A percentile compares a stretch with the other conserved stretches of the same genome.
phyloP scores from a whole-genome alignment of 176 grass and related monocot genomes.

The Lolium perenne region DNA sequence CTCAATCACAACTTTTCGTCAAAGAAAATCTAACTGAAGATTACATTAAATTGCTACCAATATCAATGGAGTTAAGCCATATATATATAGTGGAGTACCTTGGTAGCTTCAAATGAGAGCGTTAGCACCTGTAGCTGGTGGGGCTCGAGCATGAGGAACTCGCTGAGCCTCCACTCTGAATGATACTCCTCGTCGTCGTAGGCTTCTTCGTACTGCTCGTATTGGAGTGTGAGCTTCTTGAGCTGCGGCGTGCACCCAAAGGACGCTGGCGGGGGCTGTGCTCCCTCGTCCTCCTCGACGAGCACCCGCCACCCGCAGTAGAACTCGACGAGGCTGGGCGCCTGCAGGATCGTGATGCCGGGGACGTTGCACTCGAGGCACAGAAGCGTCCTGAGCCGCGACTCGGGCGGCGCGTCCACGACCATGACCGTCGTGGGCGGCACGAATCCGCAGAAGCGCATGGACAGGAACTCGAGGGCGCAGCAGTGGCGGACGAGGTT shows the following conservation, averaged over 20 bases:
- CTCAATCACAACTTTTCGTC: too few relatives aligned
- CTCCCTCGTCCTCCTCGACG: not conserved
- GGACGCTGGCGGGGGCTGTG: not conserved
- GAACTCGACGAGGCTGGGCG: constrained; percentile 3
- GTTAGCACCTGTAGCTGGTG: not conserved
- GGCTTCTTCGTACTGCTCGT: not conserved
- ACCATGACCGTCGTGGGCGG: not conserved
- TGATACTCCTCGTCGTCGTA: too few relatives aligned
- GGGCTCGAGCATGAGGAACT: not conserved
- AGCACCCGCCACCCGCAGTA: constrained; percentile 9
- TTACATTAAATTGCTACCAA: too few relatives aligned
- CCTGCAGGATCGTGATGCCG: not conserved
- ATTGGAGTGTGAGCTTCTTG: not conserved
- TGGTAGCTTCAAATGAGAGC: not conserved
- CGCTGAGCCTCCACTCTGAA: not conserved
- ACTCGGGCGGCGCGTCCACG: constrained; percentile 25
- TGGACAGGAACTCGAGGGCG: not conserved
- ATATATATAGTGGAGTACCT: not conserved
- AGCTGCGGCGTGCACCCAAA: constrained; percentile 15
- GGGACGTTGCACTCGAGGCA: constrained; percentile 21
- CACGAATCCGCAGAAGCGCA: constrained; percentile 20
- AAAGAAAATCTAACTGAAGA: too few relatives aligned
- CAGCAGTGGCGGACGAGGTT: constrained; percentile 5
- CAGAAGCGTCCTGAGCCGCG: constrained; percentile 3
- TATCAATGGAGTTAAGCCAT: too few relatives aligned